Conservation (phyloP, 83 land plant species). For the Picea abies region DNA sequence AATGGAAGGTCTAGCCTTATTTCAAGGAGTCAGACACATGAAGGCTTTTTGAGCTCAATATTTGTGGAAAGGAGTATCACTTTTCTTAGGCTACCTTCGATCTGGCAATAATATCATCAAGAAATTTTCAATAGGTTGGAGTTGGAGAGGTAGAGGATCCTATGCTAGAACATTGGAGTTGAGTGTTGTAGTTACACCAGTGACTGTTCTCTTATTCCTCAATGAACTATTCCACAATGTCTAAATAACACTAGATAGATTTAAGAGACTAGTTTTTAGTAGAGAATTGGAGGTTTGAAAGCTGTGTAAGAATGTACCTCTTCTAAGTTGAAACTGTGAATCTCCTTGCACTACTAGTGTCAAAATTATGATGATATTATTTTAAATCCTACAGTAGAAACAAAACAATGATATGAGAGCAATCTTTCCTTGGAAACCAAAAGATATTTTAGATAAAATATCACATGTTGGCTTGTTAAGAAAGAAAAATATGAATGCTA, state of each 20-base stretch:
- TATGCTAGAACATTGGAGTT: not conserved
- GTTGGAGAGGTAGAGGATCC: not conserved
- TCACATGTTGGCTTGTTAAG: too few species aligned
- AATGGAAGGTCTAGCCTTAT: too few species aligned
- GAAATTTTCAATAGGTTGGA: not conserved
- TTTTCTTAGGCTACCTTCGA: too few species aligned
- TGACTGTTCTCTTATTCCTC: not conserved
- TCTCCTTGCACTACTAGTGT: not conserved
- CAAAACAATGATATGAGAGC: not conserved
- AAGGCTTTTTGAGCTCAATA: too few species aligned
- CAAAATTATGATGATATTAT: not conserved
- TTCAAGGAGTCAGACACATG: too few species aligned
- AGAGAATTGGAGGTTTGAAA: too few species aligned
- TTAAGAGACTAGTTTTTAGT: too few species aligned
- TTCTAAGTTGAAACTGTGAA: too few species aligned
- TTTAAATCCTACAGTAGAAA: not conserved
- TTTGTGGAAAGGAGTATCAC: too few species aligned
- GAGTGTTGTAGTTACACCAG: not conserved
- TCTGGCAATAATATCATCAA: too few species aligned
- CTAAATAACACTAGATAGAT: too few species aligned
- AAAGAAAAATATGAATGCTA: conserved; percentile 1
- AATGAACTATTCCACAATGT: not conserved
- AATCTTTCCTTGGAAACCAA: not conserved
- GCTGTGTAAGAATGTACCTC: too few species aligned
- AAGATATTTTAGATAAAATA: not conserved